Conservation (phyloP, 495 filamentous ascomycete species). For the Xanthoparmelia taractica region DNA sequence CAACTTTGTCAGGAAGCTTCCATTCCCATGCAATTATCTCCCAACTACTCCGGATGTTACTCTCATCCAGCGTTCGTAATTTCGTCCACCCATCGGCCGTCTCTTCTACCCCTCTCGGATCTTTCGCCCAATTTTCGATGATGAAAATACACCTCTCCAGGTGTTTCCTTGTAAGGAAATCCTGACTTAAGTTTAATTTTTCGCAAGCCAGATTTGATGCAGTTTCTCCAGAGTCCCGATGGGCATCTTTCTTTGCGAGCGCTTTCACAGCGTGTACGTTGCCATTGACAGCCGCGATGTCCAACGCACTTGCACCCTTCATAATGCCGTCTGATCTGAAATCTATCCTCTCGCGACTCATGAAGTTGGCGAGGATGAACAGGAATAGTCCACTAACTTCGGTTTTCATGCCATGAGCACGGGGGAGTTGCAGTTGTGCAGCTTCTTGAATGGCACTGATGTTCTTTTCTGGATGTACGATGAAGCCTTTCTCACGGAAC, state of each 20-base stretch:
- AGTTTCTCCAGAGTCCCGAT: constrained; percentile 9
- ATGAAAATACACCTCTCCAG: constrained; percentile 25
- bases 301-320: constrained; percentile 21
- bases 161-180: constrained; percentile 20
- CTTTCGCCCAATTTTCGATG: constrained; percentile 25
- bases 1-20: too few relatives aligned
- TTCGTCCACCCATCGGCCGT: constrained; percentile 28
- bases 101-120: constrained; percentile 12
- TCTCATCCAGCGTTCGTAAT: constrained; percentile 25
- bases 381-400: constrained; percentile 26
- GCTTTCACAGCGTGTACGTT: constrained; percentile 27
- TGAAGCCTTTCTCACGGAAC: constrained; percentile 20
- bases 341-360: too few relatives aligned
- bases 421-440: constrained; percentile 13
- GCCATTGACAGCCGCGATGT: constrained; percentile 24
- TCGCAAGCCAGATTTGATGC: background rate
- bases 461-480: constrained; percentile 20
- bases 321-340: constrained; percentile 24
- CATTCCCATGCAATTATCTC: too few relatives aligned
- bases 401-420: constrained; percentile 26
- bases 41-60: constrained; percentile 22
- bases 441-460: constrained; percentile 27
- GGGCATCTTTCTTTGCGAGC: constrained; percentile 23
- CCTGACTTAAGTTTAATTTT: constrained; percentile 2
- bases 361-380: constrained; percentile 18